phyloP scores from a whole-genome alignment of 2,329 filamentous ascomycete species.

The Neophaeococcomyces mojaviensis region DNA sequence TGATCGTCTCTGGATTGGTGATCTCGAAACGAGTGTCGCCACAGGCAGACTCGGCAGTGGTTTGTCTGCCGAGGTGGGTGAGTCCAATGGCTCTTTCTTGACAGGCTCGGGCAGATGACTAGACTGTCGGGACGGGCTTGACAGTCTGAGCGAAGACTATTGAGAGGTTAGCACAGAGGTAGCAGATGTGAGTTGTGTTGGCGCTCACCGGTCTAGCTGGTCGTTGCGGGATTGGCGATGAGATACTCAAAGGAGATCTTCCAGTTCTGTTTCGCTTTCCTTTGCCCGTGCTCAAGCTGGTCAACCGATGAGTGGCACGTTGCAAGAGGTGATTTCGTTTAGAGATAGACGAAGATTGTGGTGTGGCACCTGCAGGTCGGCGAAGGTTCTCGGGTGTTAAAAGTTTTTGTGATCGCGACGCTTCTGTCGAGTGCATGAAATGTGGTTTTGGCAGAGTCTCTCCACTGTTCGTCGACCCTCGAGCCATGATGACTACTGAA shows the following conservation, averaged over 20 bases:
- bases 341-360: neutral
- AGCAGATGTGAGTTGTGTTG: neutral
- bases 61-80: constrained; percentile 21
- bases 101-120: constrained; percentile 1
- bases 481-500: neutral
- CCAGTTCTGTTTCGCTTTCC: neutral
- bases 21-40: constrained; percentile 18
- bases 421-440: constrained; percentile 8
- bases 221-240: neutral
- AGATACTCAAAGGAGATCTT: neutral
- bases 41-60: constrained; percentile 26
- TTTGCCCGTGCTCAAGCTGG: constrained; percentile 5
- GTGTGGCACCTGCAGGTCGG: neutral
- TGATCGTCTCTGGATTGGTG: constrained; percentile 17
- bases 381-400: neutral
- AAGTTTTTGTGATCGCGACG: constrained; percentile 1
- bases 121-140: neutral
- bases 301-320: constrained; percentile 1
- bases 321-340: constrained; percentile 4
- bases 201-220: neutral
- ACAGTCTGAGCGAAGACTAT: constrained; percentile 2
- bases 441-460: neutral
- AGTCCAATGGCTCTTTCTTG: constrained; percentile 1
- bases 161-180: neutral
- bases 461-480: neutral